These are phyloP conservation scores for Diaporthe caulivora DNA, from an alignment of 2,329 filamentous ascomycete genomes.

Conservation along the genomic window DNA sequence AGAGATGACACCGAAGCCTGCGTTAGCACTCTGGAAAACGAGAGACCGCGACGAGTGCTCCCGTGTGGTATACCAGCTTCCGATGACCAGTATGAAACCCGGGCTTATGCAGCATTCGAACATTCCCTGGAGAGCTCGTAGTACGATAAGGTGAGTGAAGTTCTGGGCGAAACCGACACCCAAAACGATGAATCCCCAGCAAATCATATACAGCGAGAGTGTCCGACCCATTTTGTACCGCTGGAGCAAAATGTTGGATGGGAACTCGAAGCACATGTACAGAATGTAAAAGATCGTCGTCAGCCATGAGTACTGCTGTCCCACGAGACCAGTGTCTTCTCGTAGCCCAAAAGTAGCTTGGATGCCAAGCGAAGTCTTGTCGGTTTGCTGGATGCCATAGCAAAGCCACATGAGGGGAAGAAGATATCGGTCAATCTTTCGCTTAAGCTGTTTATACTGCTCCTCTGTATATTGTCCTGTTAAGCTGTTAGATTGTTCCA, in stretches of 20 bases:
- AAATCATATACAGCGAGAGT: slow-evolving; percentile 46
- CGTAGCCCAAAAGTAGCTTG: slow-evolving; percentile 55
- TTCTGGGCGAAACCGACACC: slow-evolving; percentile 53
- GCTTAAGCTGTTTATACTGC: slow-evolving; percentile 53
- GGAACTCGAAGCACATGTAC: slow-evolving; percentile 50
- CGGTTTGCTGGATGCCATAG: slow-evolving; percentile 62
- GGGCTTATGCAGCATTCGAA: slow-evolving; percentile 55
- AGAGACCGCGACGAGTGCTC: slow-evolving; percentile 52
- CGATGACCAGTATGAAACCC: slow-evolving; percentile 54
- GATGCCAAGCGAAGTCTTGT: slow-evolving; percentile 57
- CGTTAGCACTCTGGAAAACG: slow-evolving; percentile 53
- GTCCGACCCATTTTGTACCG: slow-evolving; percentile 44
- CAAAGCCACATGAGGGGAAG: slow-evolving; percentile 62
- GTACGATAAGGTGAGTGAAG: slow-evolving; percentile 51
- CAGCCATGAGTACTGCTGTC: slow-evolving; percentile 45
- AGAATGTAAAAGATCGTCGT: slow-evolving; percentile 53
- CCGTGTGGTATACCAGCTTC: slow-evolving; percentile 53
- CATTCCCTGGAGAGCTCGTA: slow-evolving; percentile 53
- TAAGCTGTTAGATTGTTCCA: not conserved
- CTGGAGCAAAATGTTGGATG: slow-evolving; percentile 48
- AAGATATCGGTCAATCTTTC: slow-evolving; percentile 59
- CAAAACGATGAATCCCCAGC: slow-evolving; percentile 51
- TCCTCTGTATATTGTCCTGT: slow-evolving; percentile 50
- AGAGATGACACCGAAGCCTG: slow-evolving; percentile 52
- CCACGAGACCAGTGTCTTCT: slow-evolving; percentile 45